Evolutionary conservation across 495 filamentous ascomycete species (phyloP).

Genomic region (Echria macrotheca): DNA sequence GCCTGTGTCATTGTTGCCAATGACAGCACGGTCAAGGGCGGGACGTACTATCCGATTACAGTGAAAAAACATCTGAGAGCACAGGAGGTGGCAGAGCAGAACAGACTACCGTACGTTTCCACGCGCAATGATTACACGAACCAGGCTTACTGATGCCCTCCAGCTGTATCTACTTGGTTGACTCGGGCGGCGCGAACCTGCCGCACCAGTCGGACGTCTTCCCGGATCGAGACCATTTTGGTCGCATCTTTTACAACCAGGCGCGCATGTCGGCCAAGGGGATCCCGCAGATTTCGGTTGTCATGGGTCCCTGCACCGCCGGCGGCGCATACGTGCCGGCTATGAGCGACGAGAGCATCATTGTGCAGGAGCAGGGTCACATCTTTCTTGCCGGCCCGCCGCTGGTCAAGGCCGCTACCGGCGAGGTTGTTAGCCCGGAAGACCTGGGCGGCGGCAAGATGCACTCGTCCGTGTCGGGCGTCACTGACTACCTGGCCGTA

Average conservation of each 20-base stretch:
- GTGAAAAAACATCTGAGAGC: conserved; percentile 97
- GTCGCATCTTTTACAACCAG: conserved; percentile 98
- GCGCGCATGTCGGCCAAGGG: conserved; percentile 81
- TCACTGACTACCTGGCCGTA: conserved; percentile 92
- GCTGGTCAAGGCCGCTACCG: conserved; percentile 93
- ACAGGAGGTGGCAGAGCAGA: conserved; percentile 86
- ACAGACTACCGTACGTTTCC: conserved; percentile 53
- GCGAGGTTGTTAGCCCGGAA: conserved; percentile 87
- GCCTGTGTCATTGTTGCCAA: conserved; percentile 94
- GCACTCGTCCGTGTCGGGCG: conserved; percentile 87
- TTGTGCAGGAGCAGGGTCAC: conserved; percentile 88
- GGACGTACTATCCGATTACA: conserved; percentile 96
- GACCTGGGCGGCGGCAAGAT: conserved; percentile 90
- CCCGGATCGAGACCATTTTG: conserved; percentile 91
- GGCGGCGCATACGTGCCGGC: conserved; percentile 94
- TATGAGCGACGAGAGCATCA: conserved; percentile 97
- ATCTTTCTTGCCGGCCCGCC: conserved; percentile 96
- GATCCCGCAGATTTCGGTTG: conserved; percentile 90
- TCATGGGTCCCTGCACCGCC: conserved; percentile 97
- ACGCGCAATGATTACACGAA: neutral
- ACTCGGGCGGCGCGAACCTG: conserved; percentile 93
- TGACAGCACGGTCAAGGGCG: conserved; percentile 98
- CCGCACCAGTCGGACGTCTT: conserved; percentile 97
- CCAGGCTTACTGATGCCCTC: neutral
- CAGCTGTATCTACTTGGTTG: conserved; percentile 90